A percentile compares a stretch with the other conserved stretches of the same genome.
phyloP scores from a whole-genome alignment of 306 rosid genomes.

The Clitoria ternatea region DNA sequence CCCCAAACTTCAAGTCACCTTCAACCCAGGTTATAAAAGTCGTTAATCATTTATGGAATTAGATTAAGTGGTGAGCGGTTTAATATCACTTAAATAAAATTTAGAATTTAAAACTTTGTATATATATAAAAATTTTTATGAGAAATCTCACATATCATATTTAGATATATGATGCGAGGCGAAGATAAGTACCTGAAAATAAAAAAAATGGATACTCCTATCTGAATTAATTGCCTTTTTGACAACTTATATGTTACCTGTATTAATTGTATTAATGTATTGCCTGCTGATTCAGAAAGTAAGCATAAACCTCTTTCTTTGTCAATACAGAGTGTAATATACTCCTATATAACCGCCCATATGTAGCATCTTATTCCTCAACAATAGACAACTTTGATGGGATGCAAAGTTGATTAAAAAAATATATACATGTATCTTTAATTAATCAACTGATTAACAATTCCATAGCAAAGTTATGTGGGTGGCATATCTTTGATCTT shows the following conservation, averaged over 20 bases:
- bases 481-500: not conserved
- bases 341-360: too few species aligned
- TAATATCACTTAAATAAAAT: too few species aligned
- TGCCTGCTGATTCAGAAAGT: constrained; percentile 39
- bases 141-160: too few species aligned
- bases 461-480: not conserved
- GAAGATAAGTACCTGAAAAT: too few species aligned
- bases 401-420: constrained; percentile 13
- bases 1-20: constrained; percentile 17
- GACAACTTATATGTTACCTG: constrained; percentile 34
- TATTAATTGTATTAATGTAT: constrained; percentile 14
- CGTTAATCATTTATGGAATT: constrained; percentile 15
- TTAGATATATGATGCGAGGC: too few species aligned
- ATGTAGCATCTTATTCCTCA: constrained; percentile 7
- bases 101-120: too few species aligned
- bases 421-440: too few species aligned
- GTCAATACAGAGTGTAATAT: too few species aligned
- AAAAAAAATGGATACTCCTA: too few species aligned
- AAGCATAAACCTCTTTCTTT: not conserved
- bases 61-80: too few species aligned
- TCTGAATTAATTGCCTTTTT: not conserved
- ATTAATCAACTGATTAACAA: not conserved
- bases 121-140: too few species aligned
- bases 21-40: constrained; percentile 17
- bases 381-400: not conserved